Base-by-base conservation (phyloP, 768 basidiomycete genomes). In the Dioszegia crocea region DNA sequence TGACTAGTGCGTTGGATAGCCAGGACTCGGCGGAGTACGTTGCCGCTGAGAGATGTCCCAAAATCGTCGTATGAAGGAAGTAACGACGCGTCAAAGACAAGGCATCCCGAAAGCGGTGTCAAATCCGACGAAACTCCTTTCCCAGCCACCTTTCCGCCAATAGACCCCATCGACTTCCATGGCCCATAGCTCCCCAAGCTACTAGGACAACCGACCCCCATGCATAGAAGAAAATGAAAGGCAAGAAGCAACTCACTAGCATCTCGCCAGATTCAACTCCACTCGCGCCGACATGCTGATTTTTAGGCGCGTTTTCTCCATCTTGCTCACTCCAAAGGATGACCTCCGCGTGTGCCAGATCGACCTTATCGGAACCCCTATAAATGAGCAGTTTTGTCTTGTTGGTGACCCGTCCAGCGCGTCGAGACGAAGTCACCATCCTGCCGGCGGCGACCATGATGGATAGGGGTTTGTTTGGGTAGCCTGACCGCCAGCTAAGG, bases 391-490 rank as follows among this genome's bases (percentile, higher is more conserved):
- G 55, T 50, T 64, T 65, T 30, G 70, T 71, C 62, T 72, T 71
- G 60, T 74, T 74, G 59, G 68, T 74, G 49, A 74, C 66, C 53
- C 73, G 61, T 43, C 70, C 70, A 16, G 68, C 70, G 19, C 73
- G 57, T 23, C 73, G 54, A 16, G 61, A 62, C 19, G 73, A 65
- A 52, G 67, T 66, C 24, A 70, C 67, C 64, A 70, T 64, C 61
- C 63, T 62, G 56, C 59, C 58, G 51, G n/a, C 53, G 45, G 52
- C 50, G 31, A 51, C 61, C 64, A 64, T 62, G 66, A 16, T 31
- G n/a, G 30, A 29, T 27, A n/a, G 24, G 38, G 9, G 43, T 1
- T 29, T 53, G 29, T 21, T 17, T 24, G 26, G 33, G 29, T 14
- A 21, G 54, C 54, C 44, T 56, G 54, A 46, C 43, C 43, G 43